A percentile compares a stretch with the other conserved stretches of the same genome.
phyloP scores from a whole-genome alignment of 164 flowering plant genomes.

The Magnolia sinica region DNA sequence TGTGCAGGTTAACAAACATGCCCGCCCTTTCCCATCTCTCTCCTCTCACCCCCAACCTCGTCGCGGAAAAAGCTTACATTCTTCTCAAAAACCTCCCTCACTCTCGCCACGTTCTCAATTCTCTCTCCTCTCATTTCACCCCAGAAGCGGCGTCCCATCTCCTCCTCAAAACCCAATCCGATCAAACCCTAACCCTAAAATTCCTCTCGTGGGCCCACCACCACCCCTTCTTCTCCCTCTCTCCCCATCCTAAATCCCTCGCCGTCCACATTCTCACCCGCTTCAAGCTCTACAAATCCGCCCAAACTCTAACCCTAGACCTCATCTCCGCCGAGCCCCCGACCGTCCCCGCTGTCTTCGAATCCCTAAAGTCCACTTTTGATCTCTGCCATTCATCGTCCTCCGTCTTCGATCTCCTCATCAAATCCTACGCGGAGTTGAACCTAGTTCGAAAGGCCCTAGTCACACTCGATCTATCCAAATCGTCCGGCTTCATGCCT shows the following conservation, averaged over 20 bases:
- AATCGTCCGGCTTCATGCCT: conserved; percentile 65
- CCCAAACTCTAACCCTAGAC: conserved; percentile 47
- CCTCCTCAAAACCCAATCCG: conserved; percentile 54
- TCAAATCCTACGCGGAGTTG: conserved; percentile 56
- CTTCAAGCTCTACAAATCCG: conserved; percentile 69
- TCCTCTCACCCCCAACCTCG: background rate
- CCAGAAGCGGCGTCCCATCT: conserved; percentile 56
- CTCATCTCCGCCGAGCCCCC: conserved; percentile 30
- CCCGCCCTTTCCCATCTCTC: background rate
- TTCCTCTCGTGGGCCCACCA: conserved; percentile 62
- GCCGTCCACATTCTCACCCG: conserved; percentile 69
- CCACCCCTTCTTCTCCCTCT: conserved; percentile 44
- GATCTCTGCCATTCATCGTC: conserved; percentile 49
- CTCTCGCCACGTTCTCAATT: conserved; percentile 24
- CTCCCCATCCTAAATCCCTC: conserved; percentile 44
- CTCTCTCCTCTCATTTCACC: conserved; percentile 50
- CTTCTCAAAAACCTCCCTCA: conserved; percentile 40
- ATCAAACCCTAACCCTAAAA: conserved; percentile 42
- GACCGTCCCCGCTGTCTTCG: conserved; percentile 35
- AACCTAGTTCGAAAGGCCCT: conserved; percentile 49
- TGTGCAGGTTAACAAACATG: background rate
- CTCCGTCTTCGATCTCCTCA: conserved; percentile 66
- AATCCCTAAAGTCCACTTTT: conserved; percentile 51
- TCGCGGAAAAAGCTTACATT: conserved; percentile 56
- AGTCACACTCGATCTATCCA: conserved; percentile 43